Base-by-base conservation (phyloP, 169 alveolate genomes). In the Cryptosporidium meleagridis region DNA sequence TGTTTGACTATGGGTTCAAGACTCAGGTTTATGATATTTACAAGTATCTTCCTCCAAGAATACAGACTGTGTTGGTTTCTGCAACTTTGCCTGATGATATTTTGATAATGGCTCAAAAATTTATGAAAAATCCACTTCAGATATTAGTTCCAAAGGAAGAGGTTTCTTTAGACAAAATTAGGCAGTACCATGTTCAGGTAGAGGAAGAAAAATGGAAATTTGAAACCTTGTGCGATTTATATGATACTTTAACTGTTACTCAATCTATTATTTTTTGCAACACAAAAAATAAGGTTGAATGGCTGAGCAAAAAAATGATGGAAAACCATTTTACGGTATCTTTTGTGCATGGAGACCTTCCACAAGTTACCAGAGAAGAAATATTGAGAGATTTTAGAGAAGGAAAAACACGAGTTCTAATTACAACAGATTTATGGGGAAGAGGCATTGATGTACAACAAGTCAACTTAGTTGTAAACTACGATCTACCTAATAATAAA, bases 401-500 rank as follows among this genome's bases (percentile, higher is more conserved):
- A 59, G 99, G 99, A 18, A 94, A 97, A 67, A 94, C 98, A 52
- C 93, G 99, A 85, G 99, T 98, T 44, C 91, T 98, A 87, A 98
- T 98, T 59, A 96, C 99, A 35, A 98, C 99, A 45, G 99, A 98
- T 95, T 95, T 98, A 48, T 98, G 99, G 99, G 99, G 99, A 44
- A 96, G 99, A 86, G 99, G 99, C 44, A 95, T 99, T 62, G 99
- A 98, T 94, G 99, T 99, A 52, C 99, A 98, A 94, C 99, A 99
- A 93, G 98, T 97, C 31, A 97, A 99, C 10, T 93, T 99, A 85
- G 99, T 98, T 68, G 98, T 98, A 75, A 97, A 98, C 95, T 99
- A 98, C 92, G 99, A 99, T 93, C 92, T 99, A 68, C 99, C 99
- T 45, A 93, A 92, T 86, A 97, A 97, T 80, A 98, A 99, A 92